phyloP scores from a whole-genome alignment of 1,139 yeast species.

The Saccharomyces hybrid region DNA sequence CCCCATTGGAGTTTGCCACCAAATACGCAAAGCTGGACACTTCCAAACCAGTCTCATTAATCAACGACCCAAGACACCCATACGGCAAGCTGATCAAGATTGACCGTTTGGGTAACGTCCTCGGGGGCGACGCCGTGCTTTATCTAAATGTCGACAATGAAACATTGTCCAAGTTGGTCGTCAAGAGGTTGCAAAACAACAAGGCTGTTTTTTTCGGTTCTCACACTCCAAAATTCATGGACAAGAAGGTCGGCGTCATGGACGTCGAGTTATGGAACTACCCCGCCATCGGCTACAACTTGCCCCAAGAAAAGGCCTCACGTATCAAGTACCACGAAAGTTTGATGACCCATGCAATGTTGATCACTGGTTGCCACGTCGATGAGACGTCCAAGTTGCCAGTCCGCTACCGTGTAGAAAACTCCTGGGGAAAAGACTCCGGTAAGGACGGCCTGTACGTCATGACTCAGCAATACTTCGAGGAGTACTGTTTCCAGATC shows the following conservation, averaged over 20 bases:
- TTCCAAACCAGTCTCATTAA: conserved; percentile 51
- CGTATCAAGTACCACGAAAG: conserved; percentile 51
- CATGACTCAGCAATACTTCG: conserved; percentile 79
- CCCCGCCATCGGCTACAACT: conserved; percentile 53
- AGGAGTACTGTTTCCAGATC: conserved; percentile 76
- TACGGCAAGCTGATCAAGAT: conserved; percentile 57
- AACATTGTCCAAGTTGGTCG: conserved; percentile 50
- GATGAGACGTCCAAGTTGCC: conserved; percentile 47
- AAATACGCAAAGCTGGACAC: conserved; percentile 46
- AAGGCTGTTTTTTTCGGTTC: conserved; percentile 81
- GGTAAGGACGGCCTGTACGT: conserved; percentile 71
- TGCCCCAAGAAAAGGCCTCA: conserved; percentile 49
- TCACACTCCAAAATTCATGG: conserved; percentile 68
- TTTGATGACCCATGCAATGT: conserved; percentile 85
- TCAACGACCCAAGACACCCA: conserved; percentile 74
- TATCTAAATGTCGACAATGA: conserved; percentile 62
- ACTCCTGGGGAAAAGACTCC: conserved; percentile 75
- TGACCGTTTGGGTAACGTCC: conserved; percentile 65
- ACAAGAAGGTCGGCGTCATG: conserved; percentile 56
- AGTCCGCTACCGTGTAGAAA: conserved; percentile 73
- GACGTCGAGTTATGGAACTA: conserved; percentile 64
- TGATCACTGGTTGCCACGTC: conserved; percentile 65
- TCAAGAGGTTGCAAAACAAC: conserved; percentile 58
- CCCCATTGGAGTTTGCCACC: conserved; percentile 57
- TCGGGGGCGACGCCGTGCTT: conserved; percentile 57